Base-by-base conservation (phyloP, 805 yeast species). In the Yamadazyma sp. region DNA sequence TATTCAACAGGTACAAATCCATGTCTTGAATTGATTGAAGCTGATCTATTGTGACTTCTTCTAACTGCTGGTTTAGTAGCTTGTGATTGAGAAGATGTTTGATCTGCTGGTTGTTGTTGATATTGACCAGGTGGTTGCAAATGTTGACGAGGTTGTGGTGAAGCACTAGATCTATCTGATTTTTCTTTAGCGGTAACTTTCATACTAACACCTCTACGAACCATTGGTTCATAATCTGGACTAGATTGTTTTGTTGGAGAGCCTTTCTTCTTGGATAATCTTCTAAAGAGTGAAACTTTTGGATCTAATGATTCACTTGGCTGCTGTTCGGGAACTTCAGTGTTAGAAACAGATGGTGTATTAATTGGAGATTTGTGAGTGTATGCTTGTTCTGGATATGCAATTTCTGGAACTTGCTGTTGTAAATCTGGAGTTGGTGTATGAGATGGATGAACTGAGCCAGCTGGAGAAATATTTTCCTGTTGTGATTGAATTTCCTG, bases 201-300 rank as follows among this genome's bases (percentile, higher is more conserved):
- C 73, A 76, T 67, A 50, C 79, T 73, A 7, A 76, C 80, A 44
- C 79, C 80, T 48, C 82, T 72, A 48, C 80, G 79, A 30, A 76
- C 73, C 62, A 65, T 47, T 26, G 70, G 70, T 35, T 67, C 73
- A n/a, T 38, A 49, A 36, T 45, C 50, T 10, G 45, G 39, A 17
- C 29, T 30, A 25, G 32, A 30, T 5, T 14, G 13, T 5, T 18
- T 30, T 3, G 34, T 21, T 17, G 32, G 35, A 6, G 39, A 17
- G 7, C 29, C 24, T 18, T 23, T 62, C 48, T 60, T 64, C 12
- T 58, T 38, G 0, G 72, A 66, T 38, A 67, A 50, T 31, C 55
- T 55, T 33, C 71, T 48, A 34, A 67, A 53, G 12, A 67, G 36
- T 2, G 66, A 55, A 16, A 38, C 42, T 33, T 52, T 48, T 12